A percentile compares a stretch with the other conserved stretches of the same genome.
phyloP scores from a whole-genome alignment of 257 asterid species.

The Phtheirospermum japonicum region DNA sequence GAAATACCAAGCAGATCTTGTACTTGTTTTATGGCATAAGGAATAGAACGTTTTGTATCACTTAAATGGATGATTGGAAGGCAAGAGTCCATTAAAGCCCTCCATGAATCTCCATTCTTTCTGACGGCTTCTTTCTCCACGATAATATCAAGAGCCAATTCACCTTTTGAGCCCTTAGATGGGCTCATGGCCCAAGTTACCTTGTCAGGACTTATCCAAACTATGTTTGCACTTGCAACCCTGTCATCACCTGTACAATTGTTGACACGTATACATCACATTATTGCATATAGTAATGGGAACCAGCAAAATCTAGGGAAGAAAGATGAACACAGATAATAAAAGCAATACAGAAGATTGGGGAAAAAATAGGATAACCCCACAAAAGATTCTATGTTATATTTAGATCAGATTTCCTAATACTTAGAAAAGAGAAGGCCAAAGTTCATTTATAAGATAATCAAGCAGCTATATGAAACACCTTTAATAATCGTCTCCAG shows the following conservation, averaged over 20 bases:
- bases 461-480: constrained; percentile 26
- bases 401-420: background rate
- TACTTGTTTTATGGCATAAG: constrained; percentile 85
- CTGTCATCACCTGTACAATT: constrained; percentile 93
- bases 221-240: constrained; percentile 60
- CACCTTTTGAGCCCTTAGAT: too few species aligned
- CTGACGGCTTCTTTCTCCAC: constrained; percentile 75
- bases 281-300: too few species aligned
- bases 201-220: constrained; percentile 73
- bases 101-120: constrained; percentile 93
- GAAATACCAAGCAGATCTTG: constrained; percentile 93
- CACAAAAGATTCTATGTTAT: too few species aligned
- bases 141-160: constrained; percentile 70
- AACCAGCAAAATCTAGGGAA: too few species aligned
- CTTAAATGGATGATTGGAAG: constrained; percentile 74
- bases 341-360: constrained; percentile 8
- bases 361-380: background rate
- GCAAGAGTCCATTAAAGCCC: constrained; percentile 85
- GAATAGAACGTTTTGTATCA: constrained; percentile 72
- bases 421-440: background rate
- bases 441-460: constrained; percentile 18
- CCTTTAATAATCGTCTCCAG: constrained; percentile 86
- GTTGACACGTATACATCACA: too few species aligned
- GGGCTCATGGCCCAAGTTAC: constrained; percentile 75
- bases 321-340: constrained; percentile 12